Evolutionary conservation across 2,329 filamentous ascomycete genomes (phyloP).

Genomic region (Xylariaceae sp.): DNA sequence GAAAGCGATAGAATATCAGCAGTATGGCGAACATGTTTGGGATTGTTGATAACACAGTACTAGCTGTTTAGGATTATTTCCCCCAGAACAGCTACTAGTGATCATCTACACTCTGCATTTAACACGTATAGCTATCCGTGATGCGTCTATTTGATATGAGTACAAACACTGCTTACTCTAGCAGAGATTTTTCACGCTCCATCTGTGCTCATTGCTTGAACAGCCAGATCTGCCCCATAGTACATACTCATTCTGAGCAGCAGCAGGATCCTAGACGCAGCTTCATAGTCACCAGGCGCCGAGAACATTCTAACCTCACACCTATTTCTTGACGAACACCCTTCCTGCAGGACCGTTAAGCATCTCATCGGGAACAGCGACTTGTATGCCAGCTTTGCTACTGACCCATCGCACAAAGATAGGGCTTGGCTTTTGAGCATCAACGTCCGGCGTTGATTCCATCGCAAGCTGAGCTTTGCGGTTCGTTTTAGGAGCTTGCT

Average conservation of each 20-base stretch:
- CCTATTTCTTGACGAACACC: constrained; percentile 43
- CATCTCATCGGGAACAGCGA: constrained; percentile 67
- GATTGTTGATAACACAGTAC: too few relatives aligned
- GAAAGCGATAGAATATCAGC: too few relatives aligned
- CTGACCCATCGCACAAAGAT: constrained; percentile 69
- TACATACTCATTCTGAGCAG: not conserved
- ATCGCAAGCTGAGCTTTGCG: constrained; percentile 46
- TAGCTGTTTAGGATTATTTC: too few relatives aligned
- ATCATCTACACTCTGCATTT: too few relatives aligned
- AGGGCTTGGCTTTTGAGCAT: constrained; percentile 50
- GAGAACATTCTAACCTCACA: not conserved
- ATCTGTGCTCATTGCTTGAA: not conserved
- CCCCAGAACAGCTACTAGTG: too few relatives aligned
- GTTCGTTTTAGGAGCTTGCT: constrained; percentile 74
- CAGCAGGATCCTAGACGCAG: not conserved
- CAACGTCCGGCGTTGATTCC: constrained; percentile 46
- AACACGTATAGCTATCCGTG: too few relatives aligned
- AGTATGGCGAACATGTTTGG: too few relatives aligned
- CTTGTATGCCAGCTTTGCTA: constrained; percentile 57
- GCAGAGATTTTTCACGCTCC: not conserved
- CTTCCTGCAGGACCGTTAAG: constrained; percentile 58
- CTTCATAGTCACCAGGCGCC: too few relatives aligned
- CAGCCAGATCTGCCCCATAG: not conserved
- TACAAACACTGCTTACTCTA: not conserved
- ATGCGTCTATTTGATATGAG: too few relatives aligned